phyloP scores from a whole-genome alignment of 192 early-diverging fungal species.

The Backusella westeae region DNA sequence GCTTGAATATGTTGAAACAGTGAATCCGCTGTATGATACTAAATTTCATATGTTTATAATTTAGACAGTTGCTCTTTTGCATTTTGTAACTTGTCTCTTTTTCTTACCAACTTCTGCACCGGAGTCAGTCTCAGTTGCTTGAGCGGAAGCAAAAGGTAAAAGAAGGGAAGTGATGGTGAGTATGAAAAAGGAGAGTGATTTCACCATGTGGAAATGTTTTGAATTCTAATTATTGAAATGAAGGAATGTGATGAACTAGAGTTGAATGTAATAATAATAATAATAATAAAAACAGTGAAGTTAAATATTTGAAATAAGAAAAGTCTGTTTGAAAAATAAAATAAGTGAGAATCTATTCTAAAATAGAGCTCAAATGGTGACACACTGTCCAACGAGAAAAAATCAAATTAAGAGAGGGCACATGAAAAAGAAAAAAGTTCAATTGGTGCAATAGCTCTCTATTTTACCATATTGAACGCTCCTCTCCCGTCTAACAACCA shows the following conservation, averaged over 20 bases:
- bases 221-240: background rate
- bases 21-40: background rate
- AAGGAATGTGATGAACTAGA: conserved; percentile 1
- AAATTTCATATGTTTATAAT: background rate
- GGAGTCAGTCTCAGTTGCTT: background rate
- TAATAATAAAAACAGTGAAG: background rate
- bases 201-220: background rate
- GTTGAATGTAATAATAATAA: background rate
- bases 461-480: too few relatives aligned
- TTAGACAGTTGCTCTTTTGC: background rate
- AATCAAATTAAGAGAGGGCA: background rate
- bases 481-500: too few relatives aligned
- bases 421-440: background rate
- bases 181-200: background rate
- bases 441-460: too few relatives aligned
- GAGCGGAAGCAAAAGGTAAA: background rate
- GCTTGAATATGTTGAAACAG: background rate
- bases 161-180: conserved; percentile 3
- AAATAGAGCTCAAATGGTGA: background rate
- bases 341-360: background rate
- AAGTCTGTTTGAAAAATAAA: background rate
- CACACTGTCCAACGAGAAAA: conserved; percentile 8
- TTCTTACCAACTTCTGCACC: background rate
- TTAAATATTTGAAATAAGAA: background rate
- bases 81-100: background rate